Percentiles rank a stretch among this genome's conserved stretches.
phyloP scores from a whole-genome alignment of 306 rosid species.

The Cercis canadensis region DNA sequence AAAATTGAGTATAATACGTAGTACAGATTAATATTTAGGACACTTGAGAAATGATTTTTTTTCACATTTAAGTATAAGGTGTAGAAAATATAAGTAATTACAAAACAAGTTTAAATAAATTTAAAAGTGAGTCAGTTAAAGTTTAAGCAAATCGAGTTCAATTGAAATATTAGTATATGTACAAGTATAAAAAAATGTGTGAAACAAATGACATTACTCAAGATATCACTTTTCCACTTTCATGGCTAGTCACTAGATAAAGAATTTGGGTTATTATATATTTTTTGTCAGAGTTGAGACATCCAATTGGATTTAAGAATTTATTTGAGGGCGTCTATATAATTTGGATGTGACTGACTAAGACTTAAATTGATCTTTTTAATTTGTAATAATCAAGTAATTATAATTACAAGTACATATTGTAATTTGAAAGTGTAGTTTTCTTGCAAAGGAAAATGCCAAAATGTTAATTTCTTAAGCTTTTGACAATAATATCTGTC shows the following conservation, averaged over 20 bases:
- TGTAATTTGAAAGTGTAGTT: not conserved
- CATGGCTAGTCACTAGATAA: conserved; percentile 35
- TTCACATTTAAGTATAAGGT: too few species aligned
- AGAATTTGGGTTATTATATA: conserved; percentile 16
- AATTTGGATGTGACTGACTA: conserved; percentile 28
- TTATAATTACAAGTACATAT: too few species aligned
- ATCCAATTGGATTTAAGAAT: conserved; percentile 36
- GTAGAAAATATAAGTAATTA: too few species aligned
- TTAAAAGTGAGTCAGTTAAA: too few species aligned
- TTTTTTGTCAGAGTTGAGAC: conserved; percentile 25
- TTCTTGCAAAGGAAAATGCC: conserved; percentile 34
- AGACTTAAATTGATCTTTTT: too few species aligned
- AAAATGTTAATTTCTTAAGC: conserved; percentile 34
- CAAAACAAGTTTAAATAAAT: too few species aligned
- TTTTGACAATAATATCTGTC: conserved; percentile 26
- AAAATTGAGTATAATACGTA: not conserved
- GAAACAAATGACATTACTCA: too few species aligned
- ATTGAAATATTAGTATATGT: too few species aligned
- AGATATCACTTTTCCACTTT: conserved; percentile 42
- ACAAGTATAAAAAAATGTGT: too few species aligned
- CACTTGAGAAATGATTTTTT: too few species aligned
- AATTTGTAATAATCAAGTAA: too few species aligned
- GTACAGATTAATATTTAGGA: not conserved
- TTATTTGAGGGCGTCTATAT: conserved; percentile 13
- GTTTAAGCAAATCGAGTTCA: too few species aligned